Evolutionary conservation across 164 flowering plant genomes (phyloP).

Genomic region (Akebia trifoliata): DNA sequence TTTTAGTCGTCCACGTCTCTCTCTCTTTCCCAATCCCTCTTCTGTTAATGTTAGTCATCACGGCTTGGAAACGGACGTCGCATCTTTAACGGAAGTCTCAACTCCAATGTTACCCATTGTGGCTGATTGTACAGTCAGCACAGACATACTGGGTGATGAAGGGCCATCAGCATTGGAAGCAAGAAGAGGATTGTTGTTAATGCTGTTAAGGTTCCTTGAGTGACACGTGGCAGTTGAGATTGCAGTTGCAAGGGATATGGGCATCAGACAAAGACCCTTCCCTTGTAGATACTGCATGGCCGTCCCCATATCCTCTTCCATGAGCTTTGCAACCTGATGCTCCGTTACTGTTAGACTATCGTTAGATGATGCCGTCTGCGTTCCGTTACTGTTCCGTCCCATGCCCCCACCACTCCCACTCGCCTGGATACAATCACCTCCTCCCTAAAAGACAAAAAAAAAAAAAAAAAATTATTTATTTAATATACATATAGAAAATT

Average conservation of each 20-base stretch:
- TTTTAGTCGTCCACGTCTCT: neutral
- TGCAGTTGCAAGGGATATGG: slow-evolving; percentile 89
- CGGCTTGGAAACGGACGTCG: slow-evolving; percentile 64
- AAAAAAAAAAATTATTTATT: neutral
- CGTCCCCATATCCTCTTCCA: slow-evolving; percentile 95
- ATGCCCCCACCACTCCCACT: slow-evolving; percentile 24
- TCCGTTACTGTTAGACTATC: slow-evolving; percentile 64
- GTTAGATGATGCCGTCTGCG: slow-evolving; percentile 43
- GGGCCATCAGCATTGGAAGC: slow-evolving; percentile 33
- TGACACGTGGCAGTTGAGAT: slow-evolving; percentile 77
- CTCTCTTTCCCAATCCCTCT: neutral
- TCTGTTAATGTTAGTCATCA: slow-evolving; percentile 16
- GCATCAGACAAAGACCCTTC: slow-evolving; percentile 97
- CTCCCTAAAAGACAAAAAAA: slow-evolving; percentile 23
- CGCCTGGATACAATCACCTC: slow-evolving; percentile 41
- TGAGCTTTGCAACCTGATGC: slow-evolving; percentile 79
- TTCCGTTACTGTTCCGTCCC: slow-evolving; percentile 33
- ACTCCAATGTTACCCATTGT: slow-evolving; percentile 36
- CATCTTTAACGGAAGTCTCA: slow-evolving; percentile 47
- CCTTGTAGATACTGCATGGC: slow-evolving; percentile 99
- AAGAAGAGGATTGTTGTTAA: slow-evolving; percentile 13
- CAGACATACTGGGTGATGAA: slow-evolving; percentile 63
- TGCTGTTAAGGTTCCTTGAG: slow-evolving; percentile 28
- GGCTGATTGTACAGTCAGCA: slow-evolving; percentile 64
- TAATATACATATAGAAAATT: neutral